Conservation (phyloP, 2,329 filamentous ascomycete species). For the Tolypocladium tundrense region DNA sequence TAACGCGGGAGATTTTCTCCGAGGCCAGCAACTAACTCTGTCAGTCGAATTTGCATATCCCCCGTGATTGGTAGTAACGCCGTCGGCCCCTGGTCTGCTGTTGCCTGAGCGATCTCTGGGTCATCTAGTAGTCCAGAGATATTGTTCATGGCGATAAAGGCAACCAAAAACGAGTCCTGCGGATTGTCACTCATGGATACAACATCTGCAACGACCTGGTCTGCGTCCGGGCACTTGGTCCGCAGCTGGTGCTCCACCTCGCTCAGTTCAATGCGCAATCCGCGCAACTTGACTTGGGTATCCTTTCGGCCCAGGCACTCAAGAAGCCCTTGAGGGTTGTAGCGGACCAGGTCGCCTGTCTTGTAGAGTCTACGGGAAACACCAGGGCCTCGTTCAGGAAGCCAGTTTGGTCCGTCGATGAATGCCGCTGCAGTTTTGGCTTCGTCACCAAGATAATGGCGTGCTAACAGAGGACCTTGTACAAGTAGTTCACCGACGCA, state of each 20-base stretch:
- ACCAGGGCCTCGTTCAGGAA: neutral
- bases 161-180: conserved; percentile 2
- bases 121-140: neutral
- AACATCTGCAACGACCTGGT: conserved; percentile 3
- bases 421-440: conserved; percentile 10
- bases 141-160: conserved; percentile 1
- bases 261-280: conserved; percentile 16
- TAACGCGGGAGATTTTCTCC: neutral
- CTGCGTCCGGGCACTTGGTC: neutral
- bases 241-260: conserved; percentile 5
- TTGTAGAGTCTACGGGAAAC: conserved; percentile 7
- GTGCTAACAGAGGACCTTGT: conserved; percentile 13
- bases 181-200: conserved; percentile 1
- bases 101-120: neutral
- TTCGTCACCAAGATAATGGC: conserved; percentile 11
- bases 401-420: conserved; percentile 35
- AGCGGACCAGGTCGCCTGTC: conserved; percentile 14
- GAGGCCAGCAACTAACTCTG: neutral
- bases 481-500: conserved; percentile 15
- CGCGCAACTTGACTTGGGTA: conserved; percentile 41
- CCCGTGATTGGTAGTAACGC: neutral
- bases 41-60: neutral
- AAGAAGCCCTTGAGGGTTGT: conserved; percentile 22
- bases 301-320: conserved; percentile 11
- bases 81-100: neutral